Conservation (phyloP, 305 asterid species). For the Plantago lanceolata region DNA sequence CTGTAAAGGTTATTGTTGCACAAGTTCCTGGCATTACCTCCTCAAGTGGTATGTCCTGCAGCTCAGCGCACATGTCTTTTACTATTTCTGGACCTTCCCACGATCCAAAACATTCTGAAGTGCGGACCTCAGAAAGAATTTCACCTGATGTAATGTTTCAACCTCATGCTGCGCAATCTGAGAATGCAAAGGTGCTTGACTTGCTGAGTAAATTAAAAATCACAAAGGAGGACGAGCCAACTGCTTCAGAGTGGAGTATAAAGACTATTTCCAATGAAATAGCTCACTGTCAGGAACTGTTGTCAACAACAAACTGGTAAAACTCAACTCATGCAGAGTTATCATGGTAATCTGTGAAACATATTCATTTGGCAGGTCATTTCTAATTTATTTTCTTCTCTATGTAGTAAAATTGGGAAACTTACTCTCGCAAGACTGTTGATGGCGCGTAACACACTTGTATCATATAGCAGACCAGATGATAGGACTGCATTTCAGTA, state of each 20-base stretch:
- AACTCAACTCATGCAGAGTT: slow-evolving; percentile 25
- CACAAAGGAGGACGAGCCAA: slow-evolving; percentile 31
- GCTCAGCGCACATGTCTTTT: slow-evolving; percentile 47
- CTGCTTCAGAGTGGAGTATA: slow-evolving; percentile 39
- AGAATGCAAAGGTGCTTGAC: slow-evolving; percentile 34
- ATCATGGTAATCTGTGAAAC: slow-evolving; percentile 19
- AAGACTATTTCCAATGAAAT: slow-evolving; percentile 61
- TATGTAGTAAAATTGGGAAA: slow-evolving; percentile 84
- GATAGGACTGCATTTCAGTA: slow-evolving; percentile 33
- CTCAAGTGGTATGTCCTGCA: slow-evolving; percentile 44
- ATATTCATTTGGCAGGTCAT: slow-evolving; percentile 15
- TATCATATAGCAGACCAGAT: slow-evolving; percentile 34
- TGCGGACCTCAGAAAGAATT: slow-evolving; percentile 33
- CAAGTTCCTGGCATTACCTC: slow-evolving; percentile 54
- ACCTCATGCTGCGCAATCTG: slow-evolving; percentile 34
- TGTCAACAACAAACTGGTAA: slow-evolving; percentile 68
- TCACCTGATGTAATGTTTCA: slow-evolving; percentile 46
- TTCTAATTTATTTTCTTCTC: slow-evolving; percentile 23
- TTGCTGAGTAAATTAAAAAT: slow-evolving; percentile 40
- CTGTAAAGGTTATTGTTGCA: slow-evolving; percentile 54
- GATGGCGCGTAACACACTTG: slow-evolving; percentile 58
- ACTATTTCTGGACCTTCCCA: slow-evolving; percentile 36
- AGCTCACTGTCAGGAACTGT: slow-evolving; percentile 60
- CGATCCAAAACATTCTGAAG: slow-evolving; percentile 34
- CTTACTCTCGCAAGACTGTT: slow-evolving; percentile 87